Evolutionary conservation across 768 basidiomycete genomes (phyloP).

Genomic region (Leccinellum rugosiceps): DNA sequence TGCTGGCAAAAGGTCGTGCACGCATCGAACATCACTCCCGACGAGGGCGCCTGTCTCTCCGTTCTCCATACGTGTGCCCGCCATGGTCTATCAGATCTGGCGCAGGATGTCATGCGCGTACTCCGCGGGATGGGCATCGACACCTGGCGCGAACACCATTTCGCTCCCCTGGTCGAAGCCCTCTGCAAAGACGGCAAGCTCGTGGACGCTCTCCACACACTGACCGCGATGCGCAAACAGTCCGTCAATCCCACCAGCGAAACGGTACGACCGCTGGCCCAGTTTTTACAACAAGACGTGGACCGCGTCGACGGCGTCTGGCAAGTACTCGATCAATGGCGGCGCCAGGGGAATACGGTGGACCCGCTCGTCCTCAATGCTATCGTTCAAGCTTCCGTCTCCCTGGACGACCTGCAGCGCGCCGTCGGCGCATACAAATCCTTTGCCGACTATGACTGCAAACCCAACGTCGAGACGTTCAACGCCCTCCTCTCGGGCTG

Average conservation of each 20-base stretch:
- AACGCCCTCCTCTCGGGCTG: constrained; percentile 69
- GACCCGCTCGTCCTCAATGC: constrained; percentile 62
- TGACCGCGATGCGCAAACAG: constrained; percentile 57
- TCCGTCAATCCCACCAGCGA: constrained; percentile 46
- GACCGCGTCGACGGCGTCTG: constrained; percentile 64
- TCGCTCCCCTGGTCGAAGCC: constrained; percentile 74
- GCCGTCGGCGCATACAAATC: constrained; percentile 76
- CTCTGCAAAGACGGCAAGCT: constrained; percentile 56
- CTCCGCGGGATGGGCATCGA: constrained; percentile 47
- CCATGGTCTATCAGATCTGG: constrained; percentile 67
- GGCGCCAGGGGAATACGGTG: constrained; percentile 47
- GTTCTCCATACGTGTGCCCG: constrained; percentile 75
- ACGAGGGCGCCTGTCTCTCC: constrained; percentile 70
- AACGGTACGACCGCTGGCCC: constrained; percentile 54
- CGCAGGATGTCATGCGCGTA: constrained; percentile 57
- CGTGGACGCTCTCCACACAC: constrained; percentile 57
- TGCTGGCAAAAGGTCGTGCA: constrained; percentile 63
- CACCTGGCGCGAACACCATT: constrained; percentile 66
- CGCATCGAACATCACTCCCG: constrained; percentile 52
- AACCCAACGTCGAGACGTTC: constrained; percentile 63
- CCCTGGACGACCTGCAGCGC: constrained; percentile 65
- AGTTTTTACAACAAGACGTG: constrained; percentile 42
- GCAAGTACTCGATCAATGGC: constrained; percentile 59
- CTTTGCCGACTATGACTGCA: constrained; percentile 49
- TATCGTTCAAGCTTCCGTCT: constrained; percentile 60